These are phyloP conservation scores for Raffaelea arxii DNA, from an alignment of 2,329 filamentous ascomycete genomes.

Conservation along the genomic window DNA sequence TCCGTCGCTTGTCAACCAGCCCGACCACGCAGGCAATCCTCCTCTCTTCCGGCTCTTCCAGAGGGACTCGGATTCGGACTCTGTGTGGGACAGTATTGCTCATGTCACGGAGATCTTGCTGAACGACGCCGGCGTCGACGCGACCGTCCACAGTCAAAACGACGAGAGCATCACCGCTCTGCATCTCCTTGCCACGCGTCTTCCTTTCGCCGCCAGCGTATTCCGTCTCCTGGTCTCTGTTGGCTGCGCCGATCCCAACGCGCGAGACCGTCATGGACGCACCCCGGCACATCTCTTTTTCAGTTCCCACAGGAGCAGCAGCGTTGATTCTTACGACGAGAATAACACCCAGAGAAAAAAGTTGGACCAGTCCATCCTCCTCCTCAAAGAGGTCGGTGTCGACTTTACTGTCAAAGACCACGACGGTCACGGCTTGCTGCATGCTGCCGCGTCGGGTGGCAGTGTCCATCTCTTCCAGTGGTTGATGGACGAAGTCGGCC, in stretches of 20 bases:
- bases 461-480: not conserved
- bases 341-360: not conserved
- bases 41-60: not conserved
- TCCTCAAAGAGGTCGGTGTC: not conserved
- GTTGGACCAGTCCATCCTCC: not conserved
- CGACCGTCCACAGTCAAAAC: not conserved
- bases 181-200: not conserved
- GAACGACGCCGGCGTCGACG: not conserved
- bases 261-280: not conserved
- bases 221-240: not conserved
- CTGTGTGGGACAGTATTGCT: not conserved
- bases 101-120: not conserved
- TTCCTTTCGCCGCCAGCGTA: not conserved
- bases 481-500: not conserved
- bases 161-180: not conserved
- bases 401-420: not conserved
- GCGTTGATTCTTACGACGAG: not conserved
- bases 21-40: not conserved
- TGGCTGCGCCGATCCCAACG: not conserved
- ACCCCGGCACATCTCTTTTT: not conserved
- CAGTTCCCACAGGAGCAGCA: not conserved
- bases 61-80: no score
- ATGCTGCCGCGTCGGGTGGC: not conserved
- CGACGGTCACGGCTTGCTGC: not conserved
- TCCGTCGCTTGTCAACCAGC: not conserved